phyloP scores from a whole-genome alignment of 73 alveolate species.

The Paramecium primaurelia region DNA sequence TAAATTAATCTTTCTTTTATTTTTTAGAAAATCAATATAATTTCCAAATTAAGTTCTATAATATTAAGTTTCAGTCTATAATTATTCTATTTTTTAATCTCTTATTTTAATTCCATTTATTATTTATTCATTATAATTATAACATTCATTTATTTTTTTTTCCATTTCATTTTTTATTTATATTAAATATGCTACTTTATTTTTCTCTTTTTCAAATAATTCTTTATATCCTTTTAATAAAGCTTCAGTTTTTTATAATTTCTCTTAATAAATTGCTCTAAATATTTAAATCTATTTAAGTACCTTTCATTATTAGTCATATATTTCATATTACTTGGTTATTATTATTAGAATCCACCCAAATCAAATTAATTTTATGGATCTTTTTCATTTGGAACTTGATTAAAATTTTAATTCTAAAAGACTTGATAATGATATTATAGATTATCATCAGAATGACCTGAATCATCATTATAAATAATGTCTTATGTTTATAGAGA shows the following conservation, averaged over 20 bases:
- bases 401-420: background rate
- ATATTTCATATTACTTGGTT: background rate
- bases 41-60: conserved; percentile 43
- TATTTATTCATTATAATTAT: background rate
- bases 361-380: background rate
- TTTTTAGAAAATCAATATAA: conserved; percentile 1
- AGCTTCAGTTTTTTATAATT: background rate
- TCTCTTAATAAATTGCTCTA: background rate
- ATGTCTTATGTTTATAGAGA: background rate
- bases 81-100: conserved; percentile 7
- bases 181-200: background rate
- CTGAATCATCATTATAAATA: conserved; percentile 19
- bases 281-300: background rate
- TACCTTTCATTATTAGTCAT: conserved; percentile 35
- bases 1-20: conserved; percentile 8
- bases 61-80: background rate
- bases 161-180: background rate
- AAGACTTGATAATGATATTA: background rate
- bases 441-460: background rate
- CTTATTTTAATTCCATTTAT: background rate
- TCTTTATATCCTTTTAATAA: conserved; percentile 37
- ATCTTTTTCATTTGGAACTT: background rate
- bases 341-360: background rate
- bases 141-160: background rate
- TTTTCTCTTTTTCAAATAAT: conserved; percentile 36